A percentile compares a stretch with the other conserved stretches of the same genome.
phyloP scores from a whole-genome alignment of 768 basidiomycete genomes.

The Mycena vulgaris region DNA sequence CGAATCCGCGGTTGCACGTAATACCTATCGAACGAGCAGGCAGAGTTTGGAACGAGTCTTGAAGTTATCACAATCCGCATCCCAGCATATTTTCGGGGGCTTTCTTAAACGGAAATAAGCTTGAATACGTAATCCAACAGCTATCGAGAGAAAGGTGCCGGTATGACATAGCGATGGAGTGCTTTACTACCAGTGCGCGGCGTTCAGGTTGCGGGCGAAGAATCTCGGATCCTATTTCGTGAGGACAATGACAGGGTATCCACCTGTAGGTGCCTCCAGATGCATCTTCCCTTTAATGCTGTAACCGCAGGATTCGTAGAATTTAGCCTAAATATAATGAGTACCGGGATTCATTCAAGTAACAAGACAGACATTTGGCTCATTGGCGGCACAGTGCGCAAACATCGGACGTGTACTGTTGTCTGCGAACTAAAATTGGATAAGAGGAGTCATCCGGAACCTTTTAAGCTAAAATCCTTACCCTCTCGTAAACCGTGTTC shows the following conservation, averaged over 20 bases:
- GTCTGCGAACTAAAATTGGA: no score
- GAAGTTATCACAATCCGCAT: no score
- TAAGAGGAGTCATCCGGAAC: no score
- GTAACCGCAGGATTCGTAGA: conserved; percentile 35
- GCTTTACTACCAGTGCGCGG: not conserved
- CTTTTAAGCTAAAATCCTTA: conserved; percentile 23
- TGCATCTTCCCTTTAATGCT: conserved; percentile 19
- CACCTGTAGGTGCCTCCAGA: conserved; percentile 39
- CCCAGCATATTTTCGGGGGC: no score
- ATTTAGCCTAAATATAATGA: conserved; percentile 24
- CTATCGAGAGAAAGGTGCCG: no score
- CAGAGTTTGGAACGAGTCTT: no score
- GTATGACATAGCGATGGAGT: no score
- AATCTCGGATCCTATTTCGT: conserved; percentile 15
- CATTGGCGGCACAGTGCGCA: conserved; percentile 34
- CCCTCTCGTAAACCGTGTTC: conserved; percentile 47
- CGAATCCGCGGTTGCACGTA: no score
- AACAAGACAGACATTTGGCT: conserved; percentile 24
- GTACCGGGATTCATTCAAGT: not conserved
- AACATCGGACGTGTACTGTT: conserved; percentile 12
- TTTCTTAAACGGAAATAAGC: no score
- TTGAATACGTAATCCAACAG: no score
- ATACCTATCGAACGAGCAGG: no score
- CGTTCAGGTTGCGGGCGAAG: not conserved
- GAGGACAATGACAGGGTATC: conserved; percentile 44